Evolutionary conservation across 176 grass and related monocot species (phyloP), one percentile per base, ranked within the genome.

Genomic region (Oryza glaberrima): DNA sequence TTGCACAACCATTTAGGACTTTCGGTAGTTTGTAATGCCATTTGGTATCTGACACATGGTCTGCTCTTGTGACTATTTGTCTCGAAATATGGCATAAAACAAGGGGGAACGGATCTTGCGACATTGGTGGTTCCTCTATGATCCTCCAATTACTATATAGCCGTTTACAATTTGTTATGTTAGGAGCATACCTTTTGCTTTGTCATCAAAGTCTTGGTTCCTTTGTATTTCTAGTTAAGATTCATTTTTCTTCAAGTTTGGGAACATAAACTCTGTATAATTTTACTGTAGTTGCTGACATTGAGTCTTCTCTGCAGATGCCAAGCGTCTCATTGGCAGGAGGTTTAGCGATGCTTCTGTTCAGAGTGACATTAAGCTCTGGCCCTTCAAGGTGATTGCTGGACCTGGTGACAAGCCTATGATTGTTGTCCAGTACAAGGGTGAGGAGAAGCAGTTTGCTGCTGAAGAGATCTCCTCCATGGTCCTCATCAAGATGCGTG

Each of bases 401-500:
- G 76, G 76, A 77, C 56, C 76, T 43, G 56, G 76, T 10, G 76
- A 77, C 76, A 77, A 77, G 76, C 56, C 56, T 64, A 77, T 77
- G 76, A 77, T 77, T 77, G 35, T 26, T 77, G 76, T 77, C 34
- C 76, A 67, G 47, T 68, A 81, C 47, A 81, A 81, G 67, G 67
- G 67, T 70, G 79, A 81, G 79, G 79, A 81, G 28, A 81, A 81
- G 20, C 67, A 81, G 32, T 70, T 81, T 58, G 79, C 79, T 36
- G 66, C 79, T 4, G 79, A 81, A 16, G 66, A 81, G 66, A 81
- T 81, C 10, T 81, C 66, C 32, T 81, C 79, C 19, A 81, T 81
- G 79, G 66, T 81, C 32, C 79, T 81, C 47, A 70, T 81, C 67
- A 81, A 81, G 67, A 81, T 81, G 79, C 30, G 67, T 35, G 79